Percentiles rank a stretch among this genome's conserved stretches.
These are phyloP conservation scores for Schoenoplectus tabernaemontani DNA, from an alignment of 202 grass and related monocot species.

Conservation along the genomic window DNA sequence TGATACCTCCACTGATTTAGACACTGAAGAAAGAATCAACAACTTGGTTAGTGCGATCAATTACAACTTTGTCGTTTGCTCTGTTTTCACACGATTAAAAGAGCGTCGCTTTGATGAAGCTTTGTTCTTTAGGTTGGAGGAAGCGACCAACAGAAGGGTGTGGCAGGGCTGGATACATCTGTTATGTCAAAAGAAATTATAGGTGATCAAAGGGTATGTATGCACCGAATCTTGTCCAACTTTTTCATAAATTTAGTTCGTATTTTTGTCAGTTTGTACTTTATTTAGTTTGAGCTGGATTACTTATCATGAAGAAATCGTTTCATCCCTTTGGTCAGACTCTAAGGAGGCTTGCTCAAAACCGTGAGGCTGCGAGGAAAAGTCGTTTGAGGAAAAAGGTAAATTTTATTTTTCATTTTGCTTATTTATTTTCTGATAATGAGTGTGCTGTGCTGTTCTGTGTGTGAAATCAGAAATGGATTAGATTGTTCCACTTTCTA, in stretches of 20 bases:
- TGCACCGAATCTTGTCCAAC: background rate
- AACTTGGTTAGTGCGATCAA: background rate
- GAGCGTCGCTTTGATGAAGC: background rate
- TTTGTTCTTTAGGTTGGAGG: conserved; percentile 32
- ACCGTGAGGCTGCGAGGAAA: conserved; percentile 76
- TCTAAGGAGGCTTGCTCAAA: conserved; percentile 77
- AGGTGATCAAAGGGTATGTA: conserved; percentile 62
- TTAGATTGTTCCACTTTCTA: background rate
- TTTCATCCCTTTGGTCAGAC: conserved; percentile 30
- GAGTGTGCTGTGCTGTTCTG: background rate
- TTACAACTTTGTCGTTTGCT: background rate
- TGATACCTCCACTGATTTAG: conserved; percentile 61
- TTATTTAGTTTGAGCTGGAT: background rate
- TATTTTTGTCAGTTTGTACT: background rate
- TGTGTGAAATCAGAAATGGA: no score
- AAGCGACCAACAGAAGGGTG: conserved; percentile 14
- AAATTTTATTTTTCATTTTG: background rate
- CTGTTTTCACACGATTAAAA: background rate
- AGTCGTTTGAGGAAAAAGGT: conserved; percentile 92
- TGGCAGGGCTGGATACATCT: conserved; percentile 28
- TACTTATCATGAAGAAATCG: background rate
- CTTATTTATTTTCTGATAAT: background rate
- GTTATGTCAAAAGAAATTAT: conserved; percentile 39
- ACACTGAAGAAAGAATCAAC: conserved; percentile 39
- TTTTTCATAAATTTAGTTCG: background rate